Percentiles rank a stretch among this genome's conserved stretches.
Conservation (phyloP, 441 rosid species). For the Populus tomentosa region DNA sequence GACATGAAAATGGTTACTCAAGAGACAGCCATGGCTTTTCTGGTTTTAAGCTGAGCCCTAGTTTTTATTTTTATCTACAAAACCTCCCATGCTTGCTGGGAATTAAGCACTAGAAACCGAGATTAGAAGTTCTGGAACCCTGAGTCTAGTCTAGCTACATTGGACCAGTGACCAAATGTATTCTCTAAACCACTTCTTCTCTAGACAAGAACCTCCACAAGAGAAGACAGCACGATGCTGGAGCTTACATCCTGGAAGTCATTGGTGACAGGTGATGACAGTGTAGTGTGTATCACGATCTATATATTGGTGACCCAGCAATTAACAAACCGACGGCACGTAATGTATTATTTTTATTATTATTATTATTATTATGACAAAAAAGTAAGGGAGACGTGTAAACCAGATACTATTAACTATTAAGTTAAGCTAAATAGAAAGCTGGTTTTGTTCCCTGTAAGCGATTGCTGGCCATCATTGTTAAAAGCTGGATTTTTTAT, state of each 20-base stretch:
- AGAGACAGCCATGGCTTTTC: background rate
- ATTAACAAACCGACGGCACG: too few relatives aligned
- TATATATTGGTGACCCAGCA: background rate
- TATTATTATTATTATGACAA: too few relatives aligned
- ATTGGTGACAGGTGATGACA: background rate
- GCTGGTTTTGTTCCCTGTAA: too few relatives aligned
- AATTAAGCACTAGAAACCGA: background rate
- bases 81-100: background rate
- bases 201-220: background rate
- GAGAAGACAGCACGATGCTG: background rate
- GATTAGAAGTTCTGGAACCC: constrained; percentile 3
- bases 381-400: too few relatives aligned
- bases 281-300: background rate
- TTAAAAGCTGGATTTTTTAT: too few relatives aligned
- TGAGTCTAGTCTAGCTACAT: background rate
- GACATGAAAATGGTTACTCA: background rate
- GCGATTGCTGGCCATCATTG: too few relatives aligned
- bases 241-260: background rate
- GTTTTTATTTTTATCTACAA: background rate
- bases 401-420: too few relatives aligned
- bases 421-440: too few relatives aligned
- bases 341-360: too few relatives aligned
- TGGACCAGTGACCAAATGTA: background rate
- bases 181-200: too few relatives aligned
- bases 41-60: background rate